Evolutionary conservation across 192 early-diverging fungal species (phyloP).

Genomic region (Podila epigama): DNA sequence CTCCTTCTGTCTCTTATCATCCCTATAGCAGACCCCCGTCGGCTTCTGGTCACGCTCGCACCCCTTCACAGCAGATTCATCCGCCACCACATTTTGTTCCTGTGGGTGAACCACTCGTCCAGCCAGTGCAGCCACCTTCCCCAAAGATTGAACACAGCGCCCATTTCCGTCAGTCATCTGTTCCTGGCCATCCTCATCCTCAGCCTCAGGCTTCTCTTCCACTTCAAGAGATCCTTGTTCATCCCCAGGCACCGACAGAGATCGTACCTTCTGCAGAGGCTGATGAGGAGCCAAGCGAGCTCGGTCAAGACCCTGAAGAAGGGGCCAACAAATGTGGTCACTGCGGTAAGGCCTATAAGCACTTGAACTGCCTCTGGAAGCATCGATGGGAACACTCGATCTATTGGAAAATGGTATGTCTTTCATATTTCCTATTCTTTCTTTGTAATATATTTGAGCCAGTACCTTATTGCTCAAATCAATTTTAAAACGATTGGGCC

Average conservation of each 20-base stretch:
- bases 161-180: too few relatives aligned
- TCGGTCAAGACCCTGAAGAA: not conserved
- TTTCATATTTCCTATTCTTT: not conserved
- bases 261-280: not conserved
- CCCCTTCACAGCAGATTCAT: not conserved
- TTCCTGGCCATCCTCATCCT: too few relatives aligned
- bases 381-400: constrained; percentile 77
- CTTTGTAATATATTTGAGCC: not conserved
- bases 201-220: too few relatives aligned
- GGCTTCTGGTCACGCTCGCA: not conserved
- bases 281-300: constrained; percentile 5
- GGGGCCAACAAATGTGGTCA: constrained; percentile 53
- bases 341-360: constrained; percentile 74
- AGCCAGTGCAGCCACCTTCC: not conserved
- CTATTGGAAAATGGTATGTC: constrained; percentile 62
- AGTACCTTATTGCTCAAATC: too few relatives aligned
- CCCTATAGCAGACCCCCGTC: not conserved
- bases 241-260: not conserved
- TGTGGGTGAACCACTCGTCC: too few relatives aligned
- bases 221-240: not conserved
- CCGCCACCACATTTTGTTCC: not conserved
- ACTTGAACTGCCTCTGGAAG: constrained; percentile 67
- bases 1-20: not conserved
- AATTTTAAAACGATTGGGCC: too few relatives aligned
- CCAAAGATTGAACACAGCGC: too few relatives aligned